Conservation (phyloP, 2,329 filamentous ascomycete species). For the Colletotrichum neosansevieriae region DNA sequence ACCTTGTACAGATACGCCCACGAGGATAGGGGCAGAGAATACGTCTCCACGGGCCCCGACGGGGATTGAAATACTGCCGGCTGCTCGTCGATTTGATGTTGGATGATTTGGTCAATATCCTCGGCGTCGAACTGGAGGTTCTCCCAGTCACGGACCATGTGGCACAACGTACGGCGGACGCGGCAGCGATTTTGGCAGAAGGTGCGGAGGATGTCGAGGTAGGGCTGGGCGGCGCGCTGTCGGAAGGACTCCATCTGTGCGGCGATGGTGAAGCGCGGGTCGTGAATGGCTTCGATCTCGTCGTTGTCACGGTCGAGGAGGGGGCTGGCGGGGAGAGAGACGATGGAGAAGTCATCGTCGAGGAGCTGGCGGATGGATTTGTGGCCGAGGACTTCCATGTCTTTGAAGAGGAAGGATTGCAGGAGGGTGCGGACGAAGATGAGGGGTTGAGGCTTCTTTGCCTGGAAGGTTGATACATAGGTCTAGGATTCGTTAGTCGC, state of each 20-base stretch:
- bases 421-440: constrained; percentile 86
- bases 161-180: constrained; percentile 88
- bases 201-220: constrained; percentile 85
- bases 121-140: constrained; percentile 84
- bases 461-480: constrained; percentile 80
- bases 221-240: constrained; percentile 73
- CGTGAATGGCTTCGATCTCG: constrained; percentile 78
- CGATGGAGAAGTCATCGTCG: constrained; percentile 82
- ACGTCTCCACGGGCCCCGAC: constrained; percentile 63
- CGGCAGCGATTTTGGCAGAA: constrained; percentile 92
- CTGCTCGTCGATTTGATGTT: constrained; percentile 70
- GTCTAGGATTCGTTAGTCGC: constrained; percentile 60
- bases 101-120: constrained; percentile 77
- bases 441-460: constrained; percentile 83
- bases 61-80: constrained; percentile 63
- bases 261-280: constrained; percentile 80
- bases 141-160: constrained; percentile 87
- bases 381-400: constrained; percentile 75
- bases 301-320: constrained; percentile 82
- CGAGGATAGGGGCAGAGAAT: constrained; percentile 80
- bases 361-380: constrained; percentile 80
- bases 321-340: constrained; percentile 78
- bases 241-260: constrained; percentile 79
- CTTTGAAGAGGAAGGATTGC: constrained; percentile 80
- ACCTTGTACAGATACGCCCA: constrained; percentile 95